Base-by-base conservation (phyloP, 148 eudicot genomes). In the Amaranthus hypochondriacus region DNA sequence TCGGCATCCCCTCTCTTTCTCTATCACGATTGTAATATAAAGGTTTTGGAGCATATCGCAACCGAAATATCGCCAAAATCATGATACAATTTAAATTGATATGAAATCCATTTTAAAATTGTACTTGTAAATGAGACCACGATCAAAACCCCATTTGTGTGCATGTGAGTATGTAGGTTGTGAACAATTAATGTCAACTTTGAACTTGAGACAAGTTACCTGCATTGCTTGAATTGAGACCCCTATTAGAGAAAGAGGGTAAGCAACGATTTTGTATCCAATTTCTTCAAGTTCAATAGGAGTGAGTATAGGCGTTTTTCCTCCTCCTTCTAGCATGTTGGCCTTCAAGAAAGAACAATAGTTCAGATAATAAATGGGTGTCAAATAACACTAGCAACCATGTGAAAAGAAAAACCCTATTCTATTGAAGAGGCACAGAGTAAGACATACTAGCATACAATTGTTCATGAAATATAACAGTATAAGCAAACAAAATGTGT, bases 241-340 rank as follows among this genome's bases (percentile, higher is more conserved):
- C 61, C 91, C 97, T 75, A 94, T 68, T 84, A 94, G 73, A 55
- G 98, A 94, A 71, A 94, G 91, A 42, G 98, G 98, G 86, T 94
- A 94, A 10, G 83, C 91, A 67, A 86, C 97, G 80, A 94, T 63
- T 84, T 91, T 94, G 73, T 84, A 94, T 73, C 98, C 98, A 81
- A 94, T 56, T 55, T 87, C 90, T 80, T 86, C 93, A 61, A 94
- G 96, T 78, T 91, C 98, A 64, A 84, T 78, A 13, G 98, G 98
- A 82, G 73, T 86, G 76, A 91, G 89, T 77, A 94, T 89, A 74
- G 98, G 98, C 55, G 98, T 94, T 86, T 86, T 94, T 2, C 98
- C 98, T 64, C 98, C 98, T 71, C 98, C 98, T 87, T 94, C 98
- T 72, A 94, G 98, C 98, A 94, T 91, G 81, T 89, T 94, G 64